Conservation (phyloP, 2,329 filamentous ascomycete species). For the Cytospora schulzeri region DNA sequence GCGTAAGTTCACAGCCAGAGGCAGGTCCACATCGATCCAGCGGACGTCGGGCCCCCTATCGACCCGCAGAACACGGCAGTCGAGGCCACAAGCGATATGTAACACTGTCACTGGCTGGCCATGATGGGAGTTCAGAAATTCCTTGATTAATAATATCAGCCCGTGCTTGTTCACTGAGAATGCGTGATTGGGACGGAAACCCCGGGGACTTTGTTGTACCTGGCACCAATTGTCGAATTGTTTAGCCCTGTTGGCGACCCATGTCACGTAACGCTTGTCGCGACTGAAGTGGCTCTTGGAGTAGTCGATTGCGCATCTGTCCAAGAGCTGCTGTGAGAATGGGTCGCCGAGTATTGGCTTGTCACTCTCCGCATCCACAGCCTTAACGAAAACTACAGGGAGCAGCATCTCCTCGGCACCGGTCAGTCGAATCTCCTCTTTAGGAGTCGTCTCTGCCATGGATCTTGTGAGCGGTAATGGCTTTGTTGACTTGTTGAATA, state of each 20-base stretch:
- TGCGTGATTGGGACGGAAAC: not conserved
- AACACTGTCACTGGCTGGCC: constrained; percentile 3
- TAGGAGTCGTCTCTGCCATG: not conserved
- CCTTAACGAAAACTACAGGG: not conserved
- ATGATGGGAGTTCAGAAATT: not conserved
- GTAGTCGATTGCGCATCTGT: not conserved
- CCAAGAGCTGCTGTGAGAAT: not conserved
- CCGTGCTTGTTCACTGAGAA: not conserved
- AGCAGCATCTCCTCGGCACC: not conserved
- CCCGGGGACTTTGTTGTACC: not conserved
- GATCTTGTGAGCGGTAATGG: not conserved
- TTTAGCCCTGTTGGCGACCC: not conserved
- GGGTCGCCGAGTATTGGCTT: not conserved
- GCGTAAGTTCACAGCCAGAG: constrained; percentile 11
- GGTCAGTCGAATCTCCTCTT: not conserved
- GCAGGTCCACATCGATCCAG: constrained; percentile 21
- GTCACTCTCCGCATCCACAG: not conserved
- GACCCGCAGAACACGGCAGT: constrained; percentile 8
- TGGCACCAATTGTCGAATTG: not conserved
- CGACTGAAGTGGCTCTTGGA: not conserved
- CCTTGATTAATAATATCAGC: not conserved
- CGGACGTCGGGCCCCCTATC: constrained; percentile 4
- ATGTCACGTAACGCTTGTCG: not conserved
- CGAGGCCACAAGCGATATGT: constrained; percentile 19
- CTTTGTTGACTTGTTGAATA: not conserved